Evolutionary conservation across 305 asterid species (phyloP).

Genomic region (Rubia occidens): DNA sequence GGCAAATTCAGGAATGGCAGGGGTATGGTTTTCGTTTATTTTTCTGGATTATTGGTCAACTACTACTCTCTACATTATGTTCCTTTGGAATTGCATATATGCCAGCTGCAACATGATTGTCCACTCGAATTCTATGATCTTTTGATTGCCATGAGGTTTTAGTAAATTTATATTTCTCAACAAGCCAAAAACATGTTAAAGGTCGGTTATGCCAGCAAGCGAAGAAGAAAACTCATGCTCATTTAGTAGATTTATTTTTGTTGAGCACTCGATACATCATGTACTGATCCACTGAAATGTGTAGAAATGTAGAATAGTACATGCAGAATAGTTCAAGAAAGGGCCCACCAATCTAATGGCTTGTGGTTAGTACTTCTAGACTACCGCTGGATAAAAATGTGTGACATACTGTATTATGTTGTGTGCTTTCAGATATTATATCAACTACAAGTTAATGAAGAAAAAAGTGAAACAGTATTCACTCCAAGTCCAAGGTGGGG

Average conservation of each 20-base stretch:
- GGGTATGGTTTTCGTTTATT: conserved; percentile 40
- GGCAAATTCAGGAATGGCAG: conserved; percentile 91
- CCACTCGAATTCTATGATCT: neutral
- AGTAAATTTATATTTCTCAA: neutral
- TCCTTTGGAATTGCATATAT: neutral
- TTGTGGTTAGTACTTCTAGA: neutral
- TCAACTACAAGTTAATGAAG: conserved; percentile 97
- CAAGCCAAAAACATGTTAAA: neutral
- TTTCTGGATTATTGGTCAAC: neutral
- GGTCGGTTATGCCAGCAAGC: neutral
- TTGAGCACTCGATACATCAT: neutral
- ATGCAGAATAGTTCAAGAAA: neutral
- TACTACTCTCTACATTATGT: neutral
- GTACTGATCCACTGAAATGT: neutral
- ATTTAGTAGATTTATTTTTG: neutral
- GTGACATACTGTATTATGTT: conserved; percentile 18
- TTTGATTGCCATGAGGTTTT: neutral
- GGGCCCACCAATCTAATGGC: neutral
- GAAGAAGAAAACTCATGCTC: neutral
- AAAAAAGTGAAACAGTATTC: conserved; percentile 74
- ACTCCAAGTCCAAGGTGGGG: conserved; percentile 67
- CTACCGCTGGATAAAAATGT: conserved; percentile 7
- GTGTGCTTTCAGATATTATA: conserved; percentile 57
- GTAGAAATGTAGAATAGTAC: neutral
- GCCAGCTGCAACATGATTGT: neutral